These are phyloP conservation scores for Stenogyne calaminthoides DNA, from an alignment of 305 asterid genomes.

Conservation along the genomic window DNA sequence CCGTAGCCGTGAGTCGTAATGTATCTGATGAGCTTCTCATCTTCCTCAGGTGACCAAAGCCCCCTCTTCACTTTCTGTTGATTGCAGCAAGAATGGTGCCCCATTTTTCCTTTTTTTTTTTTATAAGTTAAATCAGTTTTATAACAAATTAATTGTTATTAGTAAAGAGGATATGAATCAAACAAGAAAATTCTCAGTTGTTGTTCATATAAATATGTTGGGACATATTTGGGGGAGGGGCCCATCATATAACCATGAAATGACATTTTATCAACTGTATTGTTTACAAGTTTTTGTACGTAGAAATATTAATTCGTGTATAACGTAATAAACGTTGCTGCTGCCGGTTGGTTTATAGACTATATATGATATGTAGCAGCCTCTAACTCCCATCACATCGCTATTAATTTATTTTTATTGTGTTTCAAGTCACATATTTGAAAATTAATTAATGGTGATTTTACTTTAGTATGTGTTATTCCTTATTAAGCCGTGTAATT, in stretches of 20 bases:
- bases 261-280: constrained; percentile 68
- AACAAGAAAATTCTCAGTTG: neutral
- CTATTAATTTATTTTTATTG: constrained; percentile 20
- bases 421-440: constrained; percentile 20
- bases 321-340: constrained; percentile 45
- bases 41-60: constrained; percentile 96
- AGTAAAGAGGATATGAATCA: neutral
- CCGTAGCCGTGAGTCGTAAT: constrained; percentile 91
- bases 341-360: constrained; percentile 42
- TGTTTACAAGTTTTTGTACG: constrained; percentile 43
- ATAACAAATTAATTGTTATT: too few species aligned
- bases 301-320: too few species aligned
- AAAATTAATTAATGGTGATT: neutral
- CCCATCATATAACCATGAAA: constrained; percentile 87
- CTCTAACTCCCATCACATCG: neutral
- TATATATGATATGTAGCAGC: neutral
- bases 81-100: constrained; percentile 96
- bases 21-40: constrained; percentile 75
- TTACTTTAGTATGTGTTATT: neutral
- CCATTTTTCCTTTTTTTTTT: constrained; percentile 43
- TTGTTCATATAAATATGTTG: constrained; percentile 32
- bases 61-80: constrained; percentile 99
- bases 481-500: neutral
- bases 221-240: constrained; percentile 31
- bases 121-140: too few species aligned